Base-by-base conservation (phyloP, 495 filamentous ascomycete species). In the Paragyromitra xinjiangensis region DNA sequence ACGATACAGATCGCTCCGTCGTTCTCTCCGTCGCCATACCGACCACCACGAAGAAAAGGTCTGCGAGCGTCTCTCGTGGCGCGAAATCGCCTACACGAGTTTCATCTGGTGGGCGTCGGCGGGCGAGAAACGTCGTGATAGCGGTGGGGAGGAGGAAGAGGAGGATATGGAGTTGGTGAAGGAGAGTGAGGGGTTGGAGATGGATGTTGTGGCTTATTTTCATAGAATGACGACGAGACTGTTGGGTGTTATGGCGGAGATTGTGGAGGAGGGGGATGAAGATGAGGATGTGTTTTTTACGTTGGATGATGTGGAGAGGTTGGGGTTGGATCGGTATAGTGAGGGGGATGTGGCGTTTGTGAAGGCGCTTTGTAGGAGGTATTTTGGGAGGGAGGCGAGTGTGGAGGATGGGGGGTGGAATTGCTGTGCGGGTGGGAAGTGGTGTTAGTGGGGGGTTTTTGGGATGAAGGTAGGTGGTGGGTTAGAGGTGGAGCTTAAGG, bases 71-170 rank as follows among this genome's bases (percentile, higher is more conserved):
- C 40, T 12, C 48, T 92, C 91, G n/a, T 98, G 95, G 95, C 87
- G 93, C 0, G 92, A 93, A 6, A 88, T 97, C 12, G 94, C 94
- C 8, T 98, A 98, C 82, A 89, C 88, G 34, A 91, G 92, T 3
- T 97, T 98, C 86, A 94, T 98, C 85, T 99, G 95, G 95, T 99
- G 95, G 95, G 95, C 95, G 0, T 94, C 93, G 1, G 95, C 95
- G 0, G 95, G 95, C 61, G 95, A 98, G 83, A 90, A 92, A 82
- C 87, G 90, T 1, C 87, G 89, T 26, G 77, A 78, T 34, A 34
- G 29, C 4, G 29, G 29, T 3, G 29, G 29, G 29, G 29, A 34
- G 39, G 59, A 39, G 26, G 65, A 73, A 11, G 24, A 50, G 14
- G 73, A 53, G 51, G 65, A 19, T 37, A 55, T 64, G 14, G 29